Evolutionary conservation across 352 stramenopile genomes (phyloP).

Genomic region (Phytophthora ramorum): DNA sequence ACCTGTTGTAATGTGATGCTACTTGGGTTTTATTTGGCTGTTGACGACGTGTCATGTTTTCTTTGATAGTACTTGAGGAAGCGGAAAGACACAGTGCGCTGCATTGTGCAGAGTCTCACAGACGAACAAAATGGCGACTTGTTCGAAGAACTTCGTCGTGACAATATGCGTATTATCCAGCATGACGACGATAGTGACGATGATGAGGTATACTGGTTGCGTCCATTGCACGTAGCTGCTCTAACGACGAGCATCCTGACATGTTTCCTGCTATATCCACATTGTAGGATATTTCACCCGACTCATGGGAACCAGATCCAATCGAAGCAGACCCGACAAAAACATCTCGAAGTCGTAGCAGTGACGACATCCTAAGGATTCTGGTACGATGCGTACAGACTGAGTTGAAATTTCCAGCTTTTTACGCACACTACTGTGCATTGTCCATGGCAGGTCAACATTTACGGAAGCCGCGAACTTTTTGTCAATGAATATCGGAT

Average conservation of each 20-base stretch:
- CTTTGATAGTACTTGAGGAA: constrained; percentile 88
- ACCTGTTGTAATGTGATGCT: too few species aligned
- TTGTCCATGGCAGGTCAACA: constrained; percentile 79
- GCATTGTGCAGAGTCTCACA: constrained; percentile 95
- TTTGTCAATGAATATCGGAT: constrained; percentile 99
- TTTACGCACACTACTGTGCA: not conserved
- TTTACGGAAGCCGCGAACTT: constrained; percentile 98
- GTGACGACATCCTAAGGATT: constrained; percentile 97
- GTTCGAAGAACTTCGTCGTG: constrained; percentile 94
- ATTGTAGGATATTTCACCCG: constrained; percentile 69
- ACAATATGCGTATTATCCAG: constrained; percentile 93
- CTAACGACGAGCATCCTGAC: not conserved
- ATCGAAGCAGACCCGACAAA: constrained; percentile 88
- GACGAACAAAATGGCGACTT: constrained; percentile 93
- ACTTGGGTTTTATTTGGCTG: not conserved
- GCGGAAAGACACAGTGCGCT: constrained; percentile 96
- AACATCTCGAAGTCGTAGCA: constrained; percentile 76
- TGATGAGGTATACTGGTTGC: constrained; percentile 73
- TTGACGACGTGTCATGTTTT: not conserved
- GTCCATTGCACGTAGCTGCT: too few species aligned
- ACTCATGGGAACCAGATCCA: constrained; percentile 93
- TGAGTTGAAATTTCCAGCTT: not conserved
- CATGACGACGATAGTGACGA: constrained; percentile 94
- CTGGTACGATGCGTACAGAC: constrained; percentile 62
- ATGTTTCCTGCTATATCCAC: constrained; percentile 2